phyloP scores from a whole-genome alignment of 1,284 basidiomycete species.

The Ceratobasidium sp. region DNA sequence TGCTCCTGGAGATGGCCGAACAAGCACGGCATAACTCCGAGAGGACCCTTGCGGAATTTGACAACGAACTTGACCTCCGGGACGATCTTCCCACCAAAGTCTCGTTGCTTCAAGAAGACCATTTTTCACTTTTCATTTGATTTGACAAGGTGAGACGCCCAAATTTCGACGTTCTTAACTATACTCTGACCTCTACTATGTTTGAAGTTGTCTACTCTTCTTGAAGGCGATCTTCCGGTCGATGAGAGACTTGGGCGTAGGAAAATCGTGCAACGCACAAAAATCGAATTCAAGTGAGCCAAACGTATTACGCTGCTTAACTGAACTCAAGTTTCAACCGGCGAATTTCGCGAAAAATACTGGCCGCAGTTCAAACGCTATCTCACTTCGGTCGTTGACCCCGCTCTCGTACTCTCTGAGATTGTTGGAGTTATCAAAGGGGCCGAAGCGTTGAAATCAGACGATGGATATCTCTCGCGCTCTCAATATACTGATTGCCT shows the following conservation, averaged over 20 bases:
- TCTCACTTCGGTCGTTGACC: constrained; percentile 57
- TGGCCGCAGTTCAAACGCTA: not conserved
- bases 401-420: constrained; percentile 72
- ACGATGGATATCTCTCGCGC: not conserved
- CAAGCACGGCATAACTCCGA: not conserved
- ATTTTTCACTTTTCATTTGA: constrained; percentile 28
- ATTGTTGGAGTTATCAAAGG: constrained; percentile 57
- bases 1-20: not conserved
- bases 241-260: not conserved
- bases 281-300: constrained; percentile 15
- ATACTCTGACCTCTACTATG: too few species aligned
- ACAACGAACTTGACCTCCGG: not conserved
- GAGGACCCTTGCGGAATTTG: constrained; percentile 4
- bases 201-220: not conserved
- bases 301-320: not conserved
- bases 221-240: constrained; percentile 24
- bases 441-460: not conserved
- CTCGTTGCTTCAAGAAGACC: constrained; percentile 2
- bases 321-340: not conserved
- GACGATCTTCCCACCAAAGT: constrained; percentile 8
- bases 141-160: constrained; percentile 30
- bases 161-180: too few species aligned
- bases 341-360: too few species aligned
- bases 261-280: not conserved
- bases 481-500: constrained; percentile 20